These are phyloP conservation scores for Aspergillus niger DNA, from an alignment of 2,329 filamentous ascomycete species.

Conservation along the genomic window DNA sequence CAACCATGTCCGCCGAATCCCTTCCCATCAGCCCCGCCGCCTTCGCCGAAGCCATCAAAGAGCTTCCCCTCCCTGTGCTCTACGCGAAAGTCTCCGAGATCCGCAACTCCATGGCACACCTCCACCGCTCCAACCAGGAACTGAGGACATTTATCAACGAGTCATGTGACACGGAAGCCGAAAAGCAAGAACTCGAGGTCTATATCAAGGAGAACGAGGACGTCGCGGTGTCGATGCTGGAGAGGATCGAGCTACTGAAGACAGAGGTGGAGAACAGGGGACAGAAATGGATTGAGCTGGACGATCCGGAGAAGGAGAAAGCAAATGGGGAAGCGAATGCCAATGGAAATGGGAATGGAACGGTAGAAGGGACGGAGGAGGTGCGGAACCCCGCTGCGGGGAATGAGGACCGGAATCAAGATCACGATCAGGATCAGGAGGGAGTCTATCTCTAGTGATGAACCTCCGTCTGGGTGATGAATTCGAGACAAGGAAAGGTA, in stretches of 20 bases:
- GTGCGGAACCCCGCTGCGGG: constrained; percentile 1
- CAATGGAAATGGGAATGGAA: constrained; percentile 24
- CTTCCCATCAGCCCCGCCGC: constrained; percentile 52
- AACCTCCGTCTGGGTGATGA: constrained; percentile 13
- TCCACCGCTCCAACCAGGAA: constrained; percentile 59
- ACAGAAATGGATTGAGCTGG: constrained; percentile 52
- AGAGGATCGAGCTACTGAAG: constrained; percentile 56
- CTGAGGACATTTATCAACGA: constrained; percentile 55
- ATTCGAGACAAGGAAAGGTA: not conserved
- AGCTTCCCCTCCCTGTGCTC: constrained; percentile 59
- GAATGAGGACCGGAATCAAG: not conserved
- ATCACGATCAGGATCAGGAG: constrained; percentile 19
- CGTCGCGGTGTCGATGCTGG: constrained; percentile 58
- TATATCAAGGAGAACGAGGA: constrained; percentile 59
- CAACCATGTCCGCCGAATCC: constrained; percentile 52
- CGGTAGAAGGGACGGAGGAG: not conserved
- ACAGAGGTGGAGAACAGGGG: constrained; percentile 57
- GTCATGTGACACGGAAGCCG: constrained; percentile 54
- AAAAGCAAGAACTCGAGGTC: constrained; percentile 35
- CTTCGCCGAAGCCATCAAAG: constrained; percentile 59
- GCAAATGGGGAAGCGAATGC: not conserved
- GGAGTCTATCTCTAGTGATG: constrained; percentile 31
- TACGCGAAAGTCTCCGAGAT: constrained; percentile 64
- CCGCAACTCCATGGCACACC: constrained; percentile 60
- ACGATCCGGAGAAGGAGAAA: constrained; percentile 16